Conservation (phyloP, 1,284 basidiomycete genomes). For the Naganishia sp. region DNA sequence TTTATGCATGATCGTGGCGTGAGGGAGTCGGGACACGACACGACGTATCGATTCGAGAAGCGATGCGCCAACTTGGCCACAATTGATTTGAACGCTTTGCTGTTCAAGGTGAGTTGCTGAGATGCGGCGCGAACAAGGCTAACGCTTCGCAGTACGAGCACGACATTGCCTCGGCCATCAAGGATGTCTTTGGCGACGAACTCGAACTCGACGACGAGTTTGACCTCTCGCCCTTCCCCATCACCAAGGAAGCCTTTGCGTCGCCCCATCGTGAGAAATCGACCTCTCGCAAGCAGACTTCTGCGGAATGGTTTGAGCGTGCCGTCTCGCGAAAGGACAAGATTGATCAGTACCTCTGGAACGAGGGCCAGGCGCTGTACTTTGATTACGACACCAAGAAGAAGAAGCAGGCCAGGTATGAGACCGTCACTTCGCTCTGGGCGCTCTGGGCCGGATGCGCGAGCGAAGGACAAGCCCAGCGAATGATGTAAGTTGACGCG, state of each 20-base stretch:
- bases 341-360: conserved; percentile 96
- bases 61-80: conserved; percentile 90
- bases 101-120: conserved; percentile 62
- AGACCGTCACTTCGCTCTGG: conserved; percentile 95
- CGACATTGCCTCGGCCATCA: conserved; percentile 89
- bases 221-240: conserved; percentile 84
- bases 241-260: conserved; percentile 73
- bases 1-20: conserved; percentile 96
- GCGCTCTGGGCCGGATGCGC: conserved; percentile 96
- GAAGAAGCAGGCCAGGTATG: conserved; percentile 88
- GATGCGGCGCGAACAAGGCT: neutral
- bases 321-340: conserved; percentile 76
- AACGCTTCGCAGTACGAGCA: conserved; percentile 66
- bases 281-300: conserved; percentile 64
- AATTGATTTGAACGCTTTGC: conserved; percentile 84
- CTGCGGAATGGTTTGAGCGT: conserved; percentile 86
- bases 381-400: conserved; percentile 94
- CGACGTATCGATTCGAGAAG: conserved; percentile 95
- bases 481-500: conserved; percentile 70
- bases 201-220: conserved; percentile 91
- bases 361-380: conserved; percentile 90
- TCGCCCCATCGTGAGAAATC: conserved; percentile 63
- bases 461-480: conserved; percentile 88
- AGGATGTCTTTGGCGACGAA: conserved; percentile 84
- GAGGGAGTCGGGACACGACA: conserved; percentile 94